These are phyloP conservation scores for Gymnopus androsaceus DNA, from an alignment of 1,284 basidiomycete species.

Conservation along the genomic window DNA sequence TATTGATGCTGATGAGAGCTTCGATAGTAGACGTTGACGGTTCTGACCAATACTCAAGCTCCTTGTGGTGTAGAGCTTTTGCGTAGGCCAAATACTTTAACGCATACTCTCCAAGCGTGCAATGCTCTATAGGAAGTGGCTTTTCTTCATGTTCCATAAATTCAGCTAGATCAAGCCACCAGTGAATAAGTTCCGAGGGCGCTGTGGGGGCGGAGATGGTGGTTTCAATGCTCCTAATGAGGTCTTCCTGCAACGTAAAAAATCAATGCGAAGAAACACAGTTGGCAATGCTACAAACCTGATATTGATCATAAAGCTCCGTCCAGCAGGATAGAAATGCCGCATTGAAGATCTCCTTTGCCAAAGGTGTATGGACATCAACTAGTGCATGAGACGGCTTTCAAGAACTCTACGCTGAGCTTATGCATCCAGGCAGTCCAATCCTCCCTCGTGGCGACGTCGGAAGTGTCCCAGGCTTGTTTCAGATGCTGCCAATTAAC, in stretches of 20 bases:
- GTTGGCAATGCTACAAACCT: conserved; percentile 50
- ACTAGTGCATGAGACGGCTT: conserved; percentile 97
- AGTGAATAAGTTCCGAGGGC: conserved; percentile 92
- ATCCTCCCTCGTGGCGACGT: conserved; percentile 81
- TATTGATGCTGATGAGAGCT: conserved; percentile 96
- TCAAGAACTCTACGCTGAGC: conserved; percentile 95
- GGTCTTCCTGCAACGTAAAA: conserved; percentile 73
- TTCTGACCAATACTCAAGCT: conserved; percentile 95
- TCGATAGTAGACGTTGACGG: conserved; percentile 89
- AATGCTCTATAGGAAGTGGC: conserved; percentile 90
- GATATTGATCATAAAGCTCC: conserved; percentile 94
- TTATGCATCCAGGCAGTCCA: conserved; percentile 97
- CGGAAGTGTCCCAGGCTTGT: conserved; percentile 93
- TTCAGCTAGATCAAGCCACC: conserved; percentile 94
- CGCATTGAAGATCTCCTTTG: conserved; percentile 96
- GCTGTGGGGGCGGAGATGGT: conserved; percentile 83
- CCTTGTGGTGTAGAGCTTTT: conserved; percentile 98
- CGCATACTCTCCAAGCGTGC: conserved; percentile 92
- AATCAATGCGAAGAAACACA: background rate
- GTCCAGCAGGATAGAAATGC: conserved; percentile 99
- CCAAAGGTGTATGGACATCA: conserved; percentile 89
- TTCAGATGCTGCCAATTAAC: conserved; percentile 99
- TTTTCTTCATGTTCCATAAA: conserved; percentile 99
- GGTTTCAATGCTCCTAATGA: conserved; percentile 87
- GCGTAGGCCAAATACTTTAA: conserved; percentile 95